Percentiles rank a stretch among this genome's conserved stretches.
These are phyloP conservation scores for Gilbertella persicaria DNA, from an alignment of 371 early-diverging fungal species.

Conservation along the genomic window DNA sequence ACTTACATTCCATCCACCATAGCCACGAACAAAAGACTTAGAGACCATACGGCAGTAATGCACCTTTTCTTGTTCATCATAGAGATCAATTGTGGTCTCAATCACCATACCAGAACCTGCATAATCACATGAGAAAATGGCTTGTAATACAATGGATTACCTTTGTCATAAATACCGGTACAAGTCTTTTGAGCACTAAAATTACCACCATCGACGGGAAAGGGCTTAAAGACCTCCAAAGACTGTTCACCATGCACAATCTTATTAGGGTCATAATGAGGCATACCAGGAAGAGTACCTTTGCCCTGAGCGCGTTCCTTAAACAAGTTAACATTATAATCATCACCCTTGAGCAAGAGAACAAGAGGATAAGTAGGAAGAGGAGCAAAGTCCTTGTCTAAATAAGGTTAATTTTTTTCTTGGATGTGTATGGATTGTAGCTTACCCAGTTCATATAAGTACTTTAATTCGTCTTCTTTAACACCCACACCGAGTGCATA, in stretches of 20 bases:
- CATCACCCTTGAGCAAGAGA: slow-evolving; percentile 61
- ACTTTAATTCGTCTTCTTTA: slow-evolving; percentile 60
- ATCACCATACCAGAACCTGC: slow-evolving; percentile 32
- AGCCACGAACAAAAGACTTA: slow-evolving; percentile 60
- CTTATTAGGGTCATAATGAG: slow-evolving; percentile 68
- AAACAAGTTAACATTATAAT: slow-evolving; percentile 66
- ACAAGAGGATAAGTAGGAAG: slow-evolving; percentile 78
- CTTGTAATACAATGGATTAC: slow-evolving; percentile 24
- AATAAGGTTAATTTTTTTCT: slow-evolving; percentile 25
- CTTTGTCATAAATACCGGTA: slow-evolving; percentile 64
- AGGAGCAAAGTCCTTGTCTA: slow-evolving; percentile 64
- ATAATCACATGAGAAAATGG: background rate
- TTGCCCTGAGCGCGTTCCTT: slow-evolving; percentile 44
- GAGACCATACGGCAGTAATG: slow-evolving; percentile 57
- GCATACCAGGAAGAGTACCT: slow-evolving; percentile 60
- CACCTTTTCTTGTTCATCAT: slow-evolving; percentile 45
- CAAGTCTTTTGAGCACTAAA: slow-evolving; percentile 58
- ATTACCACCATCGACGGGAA: slow-evolving; percentile 61
- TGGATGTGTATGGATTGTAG: background rate
- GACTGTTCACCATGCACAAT: slow-evolving; percentile 79
- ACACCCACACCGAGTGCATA: slow-evolving; percentile 74
- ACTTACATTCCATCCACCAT: slow-evolving; percentile 62
- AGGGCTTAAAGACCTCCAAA: slow-evolving; percentile 57
- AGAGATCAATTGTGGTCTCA: slow-evolving; percentile 38
- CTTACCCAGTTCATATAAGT: slow-evolving; percentile 67